Percentiles rank a stretch among this genome's conserved stretches.
Evolutionary conservation across 345 rosid genomes (phyloP).

Genomic region (Dimocarpus longan): DNA sequence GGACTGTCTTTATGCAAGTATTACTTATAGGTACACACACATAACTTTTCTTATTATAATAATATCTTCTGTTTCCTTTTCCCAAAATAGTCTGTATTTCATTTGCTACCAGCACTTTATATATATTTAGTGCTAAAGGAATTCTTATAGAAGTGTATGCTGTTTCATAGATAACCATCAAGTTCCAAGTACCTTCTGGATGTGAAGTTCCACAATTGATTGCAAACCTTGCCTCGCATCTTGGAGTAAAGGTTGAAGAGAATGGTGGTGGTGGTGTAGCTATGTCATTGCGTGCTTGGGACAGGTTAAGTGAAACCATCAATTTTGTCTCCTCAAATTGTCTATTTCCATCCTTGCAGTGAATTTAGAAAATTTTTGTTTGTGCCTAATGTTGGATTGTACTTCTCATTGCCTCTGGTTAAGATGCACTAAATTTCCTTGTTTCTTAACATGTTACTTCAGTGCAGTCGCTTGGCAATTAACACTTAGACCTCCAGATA

Average conservation of each 20-base stretch:
- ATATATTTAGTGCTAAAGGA: neutral
- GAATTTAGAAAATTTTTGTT: neutral
- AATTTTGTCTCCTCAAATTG: neutral
- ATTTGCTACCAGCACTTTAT: neutral
- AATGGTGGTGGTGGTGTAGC: constrained; percentile 80
- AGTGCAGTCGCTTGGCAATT: constrained; percentile 97
- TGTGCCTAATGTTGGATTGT: neutral
- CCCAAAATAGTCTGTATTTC: neutral
- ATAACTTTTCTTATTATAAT: neutral
- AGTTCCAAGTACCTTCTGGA: constrained; percentile 76
- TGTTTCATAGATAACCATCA: constrained; percentile 62
- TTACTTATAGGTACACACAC: neutral
- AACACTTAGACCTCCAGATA: constrained; percentile 56
- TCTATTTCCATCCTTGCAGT: neutral
- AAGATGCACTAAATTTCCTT: constrained; percentile 1
- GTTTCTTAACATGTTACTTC: constrained; percentile 28
- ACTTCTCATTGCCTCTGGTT: neutral
- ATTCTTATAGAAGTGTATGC: constrained; percentile 12
- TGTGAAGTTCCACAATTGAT: constrained; percentile 78
- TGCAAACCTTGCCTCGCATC: constrained; percentile 73
- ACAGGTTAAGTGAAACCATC: constrained; percentile 50
- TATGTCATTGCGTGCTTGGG: constrained; percentile 88
- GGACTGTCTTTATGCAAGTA: neutral
- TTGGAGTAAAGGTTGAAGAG: constrained; percentile 75
- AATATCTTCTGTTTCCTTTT: neutral